A percentile compares a stretch with the other conserved stretches of the same genome.
Evolutionary conservation across 805 yeast species (phyloP).

Genomic region (Wickerhamomyces subpelliculosus): DNA sequence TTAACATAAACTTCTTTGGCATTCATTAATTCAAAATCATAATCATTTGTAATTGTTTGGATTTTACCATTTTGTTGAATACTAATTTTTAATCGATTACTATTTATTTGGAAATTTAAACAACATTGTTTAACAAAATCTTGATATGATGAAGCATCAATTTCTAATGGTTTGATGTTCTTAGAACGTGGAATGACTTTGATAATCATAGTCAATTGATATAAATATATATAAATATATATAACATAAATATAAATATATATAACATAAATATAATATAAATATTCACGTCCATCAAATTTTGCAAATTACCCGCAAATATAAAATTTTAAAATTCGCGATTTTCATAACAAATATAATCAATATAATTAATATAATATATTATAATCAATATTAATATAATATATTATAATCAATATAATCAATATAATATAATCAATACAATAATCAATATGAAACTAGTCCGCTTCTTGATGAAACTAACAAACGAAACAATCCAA

Average conservation of each 20-base stretch:
- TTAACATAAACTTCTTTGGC: constrained; percentile 52
- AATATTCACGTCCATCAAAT: no score
- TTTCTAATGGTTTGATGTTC: constrained; percentile 15
- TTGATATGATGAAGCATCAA: constrained; percentile 25
- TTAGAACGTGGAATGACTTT: constrained; percentile 4
- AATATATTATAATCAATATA: neutral
- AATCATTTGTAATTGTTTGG: no score
- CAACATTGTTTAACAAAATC: constrained; percentile 39
- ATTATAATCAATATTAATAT: no score
- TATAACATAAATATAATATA: no score
- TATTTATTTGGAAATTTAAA: constrained; percentile 35
- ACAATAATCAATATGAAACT: constrained; percentile 1
- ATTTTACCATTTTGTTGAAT: no score
- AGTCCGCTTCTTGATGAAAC: constrained; percentile 64
- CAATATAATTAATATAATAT: no score
- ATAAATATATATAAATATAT: no score
- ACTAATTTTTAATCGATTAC: constrained; percentile 49
- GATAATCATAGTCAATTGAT: neutral
- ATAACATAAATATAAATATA: no score
- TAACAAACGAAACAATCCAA: constrained; percentile 80
- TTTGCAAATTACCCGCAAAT: no score
- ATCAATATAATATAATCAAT: no score
- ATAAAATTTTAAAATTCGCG: no score
- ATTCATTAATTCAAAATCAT: constrained; percentile 10
- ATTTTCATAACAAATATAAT: no score